phyloP scores from a whole-genome alignment of 73 alveolate genomes.

The Tetrahymena thermophila region DNA sequence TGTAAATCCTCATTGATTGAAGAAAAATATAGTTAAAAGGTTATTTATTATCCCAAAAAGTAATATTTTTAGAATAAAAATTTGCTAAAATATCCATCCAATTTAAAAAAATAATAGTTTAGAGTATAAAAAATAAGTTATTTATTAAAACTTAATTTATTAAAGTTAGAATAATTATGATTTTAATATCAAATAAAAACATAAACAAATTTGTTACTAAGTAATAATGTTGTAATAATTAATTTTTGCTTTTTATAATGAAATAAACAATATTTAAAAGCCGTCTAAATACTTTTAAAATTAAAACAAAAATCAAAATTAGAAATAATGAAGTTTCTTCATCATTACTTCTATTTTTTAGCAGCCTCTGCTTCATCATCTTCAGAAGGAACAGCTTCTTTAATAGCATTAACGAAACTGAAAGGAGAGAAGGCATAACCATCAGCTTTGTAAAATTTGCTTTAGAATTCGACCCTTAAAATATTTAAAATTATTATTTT shows the following conservation, averaged over 20 bases:
- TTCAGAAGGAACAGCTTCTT: background rate
- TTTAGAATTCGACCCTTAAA: constrained; percentile 85
- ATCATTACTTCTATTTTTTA: background rate
- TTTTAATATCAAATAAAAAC: background rate
- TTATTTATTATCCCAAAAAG: too few species aligned
- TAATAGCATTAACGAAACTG: background rate
- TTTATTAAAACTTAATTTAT: background rate
- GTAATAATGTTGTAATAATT: background rate
- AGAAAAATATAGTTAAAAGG: too few species aligned
- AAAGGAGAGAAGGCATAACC: constrained; percentile 80
- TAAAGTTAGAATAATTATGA: background rate
- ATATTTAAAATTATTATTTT: background rate
- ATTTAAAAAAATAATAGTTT: too few species aligned
- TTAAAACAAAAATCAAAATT: background rate
- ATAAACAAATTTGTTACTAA: background rate
- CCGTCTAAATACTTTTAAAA: background rate
- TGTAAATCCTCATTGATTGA: too few species aligned
- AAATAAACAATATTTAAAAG: background rate
- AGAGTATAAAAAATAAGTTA: too few species aligned
- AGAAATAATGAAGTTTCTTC: background rate
- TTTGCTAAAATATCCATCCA: too few species aligned
- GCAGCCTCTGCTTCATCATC: background rate
- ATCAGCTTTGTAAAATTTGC: constrained; percentile 88
- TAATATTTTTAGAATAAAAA: too few species aligned
- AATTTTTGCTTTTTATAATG: background rate